A percentile compares a stretch with the other conserved stretches of the same genome.
Evolutionary conservation across 352 stramenopile genomes (phyloP).

Genomic region (Pythium brachiatum): DNA sequence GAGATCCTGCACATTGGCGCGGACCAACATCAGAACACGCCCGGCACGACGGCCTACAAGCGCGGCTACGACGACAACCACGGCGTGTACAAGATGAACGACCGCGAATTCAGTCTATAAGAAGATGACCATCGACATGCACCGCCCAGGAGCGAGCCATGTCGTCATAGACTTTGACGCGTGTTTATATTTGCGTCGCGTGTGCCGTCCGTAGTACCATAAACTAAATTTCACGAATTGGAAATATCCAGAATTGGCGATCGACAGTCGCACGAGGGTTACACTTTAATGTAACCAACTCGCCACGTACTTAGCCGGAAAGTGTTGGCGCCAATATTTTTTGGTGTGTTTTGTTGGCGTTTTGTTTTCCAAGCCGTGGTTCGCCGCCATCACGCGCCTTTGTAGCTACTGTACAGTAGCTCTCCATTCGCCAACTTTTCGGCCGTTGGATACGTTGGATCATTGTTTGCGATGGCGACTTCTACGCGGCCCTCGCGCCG

Average conservation of each 20-base stretch:
- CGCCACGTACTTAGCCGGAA: not conserved
- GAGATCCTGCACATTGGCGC: slow-evolving; percentile 28
- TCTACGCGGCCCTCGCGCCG: slow-evolving; percentile 48
- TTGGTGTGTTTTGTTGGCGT: not conserved
- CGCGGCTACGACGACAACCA: slow-evolving; percentile 18
- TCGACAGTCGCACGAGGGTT: no score
- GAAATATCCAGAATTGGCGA: not conserved
- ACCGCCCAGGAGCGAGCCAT: slow-evolving; percentile 1
- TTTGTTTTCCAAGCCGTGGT: not conserved
- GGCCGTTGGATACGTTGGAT: not conserved
- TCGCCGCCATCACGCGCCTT: not conserved
- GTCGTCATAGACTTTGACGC: not conserved
- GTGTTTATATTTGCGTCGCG: not conserved
- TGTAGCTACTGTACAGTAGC: not conserved
- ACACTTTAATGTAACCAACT: not conserved
- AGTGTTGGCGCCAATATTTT: slow-evolving; percentile 4
- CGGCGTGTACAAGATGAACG: slow-evolving; percentile 27
- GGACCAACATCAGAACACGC: slow-evolving; percentile 13
- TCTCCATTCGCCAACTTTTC: not conserved
- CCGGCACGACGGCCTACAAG: slow-evolving; percentile 17
- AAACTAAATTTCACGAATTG: slow-evolving; percentile 21
- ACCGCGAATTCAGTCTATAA: slow-evolving; percentile 29
- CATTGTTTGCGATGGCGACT: not conserved
- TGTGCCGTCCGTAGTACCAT: slow-evolving; percentile 9
- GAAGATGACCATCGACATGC: not conserved